Evolutionary conservation across 176 grass and related monocot species (phyloP).

Genomic region (Hsuehochloa calcarea): DNA sequence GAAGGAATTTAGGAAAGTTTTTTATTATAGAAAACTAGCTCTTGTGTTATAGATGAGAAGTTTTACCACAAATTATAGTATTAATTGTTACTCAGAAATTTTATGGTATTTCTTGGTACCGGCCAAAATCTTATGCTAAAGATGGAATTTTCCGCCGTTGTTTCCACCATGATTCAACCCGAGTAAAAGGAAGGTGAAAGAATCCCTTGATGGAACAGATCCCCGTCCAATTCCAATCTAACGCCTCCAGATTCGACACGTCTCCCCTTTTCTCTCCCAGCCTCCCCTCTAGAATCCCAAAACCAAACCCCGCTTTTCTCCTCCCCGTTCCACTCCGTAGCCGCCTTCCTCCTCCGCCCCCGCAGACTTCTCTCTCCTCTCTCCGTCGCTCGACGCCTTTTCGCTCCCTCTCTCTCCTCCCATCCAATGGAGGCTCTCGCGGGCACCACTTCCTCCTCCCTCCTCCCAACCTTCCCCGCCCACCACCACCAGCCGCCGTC

Average conservation of each 20-base stretch:
- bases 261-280: not conserved
- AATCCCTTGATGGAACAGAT: not conserved
- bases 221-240: conserved; percentile 16
- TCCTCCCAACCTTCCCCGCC: conserved; percentile 2
- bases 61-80: too few relatives aligned
- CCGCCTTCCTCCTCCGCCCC: conserved; percentile 40
- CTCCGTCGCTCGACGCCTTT: not conserved
- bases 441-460: conserved; percentile 15
- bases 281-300: conserved; percentile 17
- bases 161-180: too few relatives aligned
- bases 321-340: not conserved
- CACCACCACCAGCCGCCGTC: conserved; percentile 1
- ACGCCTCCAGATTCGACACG: not conserved
- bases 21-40: too few relatives aligned
- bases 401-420: not conserved
- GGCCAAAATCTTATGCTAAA: too few relatives aligned
- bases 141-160: too few relatives aligned
- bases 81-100: too few relatives aligned
- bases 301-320: not conserved
- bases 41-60: too few relatives aligned
- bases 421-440: conserved; percentile 45
- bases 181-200: not conserved
- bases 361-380: not conserved
- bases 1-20: too few relatives aligned
- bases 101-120: too few relatives aligned